These are phyloP conservation scores for Falciphora oryzae DNA, from an alignment of 2,329 filamentous ascomycete genomes.

Conservation along the genomic window DNA sequence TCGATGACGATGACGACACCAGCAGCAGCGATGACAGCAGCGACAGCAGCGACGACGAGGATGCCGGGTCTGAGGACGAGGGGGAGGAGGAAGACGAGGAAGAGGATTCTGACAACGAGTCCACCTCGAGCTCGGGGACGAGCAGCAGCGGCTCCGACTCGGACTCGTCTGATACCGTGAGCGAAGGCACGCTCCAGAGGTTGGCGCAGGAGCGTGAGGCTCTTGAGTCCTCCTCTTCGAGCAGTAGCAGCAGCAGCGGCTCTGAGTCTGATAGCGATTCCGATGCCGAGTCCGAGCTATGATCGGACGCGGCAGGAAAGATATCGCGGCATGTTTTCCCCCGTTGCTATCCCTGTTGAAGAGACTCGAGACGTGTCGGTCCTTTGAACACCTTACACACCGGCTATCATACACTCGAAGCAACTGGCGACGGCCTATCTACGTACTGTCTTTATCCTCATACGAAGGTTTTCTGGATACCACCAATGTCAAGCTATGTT, in stretches of 20 bases:
- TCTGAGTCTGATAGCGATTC: conserved; percentile 13
- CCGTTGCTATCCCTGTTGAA: too few species aligned
- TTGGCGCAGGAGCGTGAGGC: conserved; percentile 22
- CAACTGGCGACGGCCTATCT: too few species aligned
- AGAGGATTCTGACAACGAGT: conserved; percentile 18
- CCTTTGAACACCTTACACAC: background rate
- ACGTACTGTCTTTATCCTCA: background rate
- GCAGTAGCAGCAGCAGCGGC: conserved; percentile 10
- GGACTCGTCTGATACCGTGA: conserved; percentile 10
- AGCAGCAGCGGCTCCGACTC: conserved; percentile 13
- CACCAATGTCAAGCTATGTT: too few species aligned
- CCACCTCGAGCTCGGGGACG: conserved; percentile 17
- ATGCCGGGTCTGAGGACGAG: conserved; percentile 17
- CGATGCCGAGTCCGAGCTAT: conserved; percentile 3
- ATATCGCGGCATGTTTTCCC: background rate
- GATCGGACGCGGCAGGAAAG: background rate
- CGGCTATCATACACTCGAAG: background rate
- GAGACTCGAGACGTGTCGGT: background rate
- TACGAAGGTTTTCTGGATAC: too few species aligned
- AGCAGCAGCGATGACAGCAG: conserved; percentile 23
- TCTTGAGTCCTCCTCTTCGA: conserved; percentile 33
- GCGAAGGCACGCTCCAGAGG: conserved; percentile 11
- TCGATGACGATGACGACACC: conserved; percentile 37
- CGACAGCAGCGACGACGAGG: conserved; percentile 17
- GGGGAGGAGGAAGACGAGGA: conserved; percentile 21